Percentiles rank a stretch among this genome's conserved stretches.
phyloP scores from a whole-genome alignment of 768 basidiomycete genomes.

The Mycena leptocephala region DNA sequence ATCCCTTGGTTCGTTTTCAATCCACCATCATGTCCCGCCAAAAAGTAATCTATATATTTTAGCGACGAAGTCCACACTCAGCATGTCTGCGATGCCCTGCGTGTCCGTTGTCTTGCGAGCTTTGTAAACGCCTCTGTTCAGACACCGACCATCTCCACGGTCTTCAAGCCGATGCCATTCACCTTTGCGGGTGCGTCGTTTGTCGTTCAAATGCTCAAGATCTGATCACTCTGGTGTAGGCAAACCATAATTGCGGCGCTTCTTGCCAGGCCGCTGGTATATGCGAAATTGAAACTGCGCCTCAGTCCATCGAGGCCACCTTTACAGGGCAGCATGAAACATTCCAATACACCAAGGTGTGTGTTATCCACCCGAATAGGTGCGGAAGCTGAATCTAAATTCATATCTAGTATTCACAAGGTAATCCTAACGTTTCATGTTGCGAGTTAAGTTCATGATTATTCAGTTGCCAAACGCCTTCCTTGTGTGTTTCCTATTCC shows the following conservation, averaged over 20 bases:
- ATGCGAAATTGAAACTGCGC: conserved; percentile 73
- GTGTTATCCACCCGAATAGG: background rate
- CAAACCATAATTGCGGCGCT: conserved; percentile 66
- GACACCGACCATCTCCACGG: conserved; percentile 69
- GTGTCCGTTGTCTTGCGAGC: conserved; percentile 69
- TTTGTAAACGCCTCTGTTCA: conserved; percentile 71
- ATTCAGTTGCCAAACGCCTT: conserved; percentile 64
- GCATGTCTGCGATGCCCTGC: conserved; percentile 68
- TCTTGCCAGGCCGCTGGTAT: conserved; percentile 64
- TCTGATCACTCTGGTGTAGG: conserved; percentile 44
- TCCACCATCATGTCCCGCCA: no score
- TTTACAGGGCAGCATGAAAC: conserved; percentile 74
- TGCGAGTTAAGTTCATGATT: background rate
- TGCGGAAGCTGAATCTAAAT: background rate
- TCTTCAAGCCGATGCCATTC: conserved; percentile 54
- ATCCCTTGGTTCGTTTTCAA: conserved; percentile 55
- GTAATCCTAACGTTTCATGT: conserved; percentile 42
- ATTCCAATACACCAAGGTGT: conserved; percentile 77
- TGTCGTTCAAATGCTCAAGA: background rate
- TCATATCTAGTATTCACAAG: conserved; percentile 66
- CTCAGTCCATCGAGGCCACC: conserved; percentile 74
- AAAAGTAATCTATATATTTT: background rate
- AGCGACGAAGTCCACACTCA: conserved; percentile 63
- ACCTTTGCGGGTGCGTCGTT: conserved; percentile 71
- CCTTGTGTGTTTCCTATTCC: conserved; percentile 66